Evolutionary conservation across 352 stramenopile species (phyloP), one percentile per base, ranked within the genome.

Genomic region (Pythium pectinolyticum): DNA sequence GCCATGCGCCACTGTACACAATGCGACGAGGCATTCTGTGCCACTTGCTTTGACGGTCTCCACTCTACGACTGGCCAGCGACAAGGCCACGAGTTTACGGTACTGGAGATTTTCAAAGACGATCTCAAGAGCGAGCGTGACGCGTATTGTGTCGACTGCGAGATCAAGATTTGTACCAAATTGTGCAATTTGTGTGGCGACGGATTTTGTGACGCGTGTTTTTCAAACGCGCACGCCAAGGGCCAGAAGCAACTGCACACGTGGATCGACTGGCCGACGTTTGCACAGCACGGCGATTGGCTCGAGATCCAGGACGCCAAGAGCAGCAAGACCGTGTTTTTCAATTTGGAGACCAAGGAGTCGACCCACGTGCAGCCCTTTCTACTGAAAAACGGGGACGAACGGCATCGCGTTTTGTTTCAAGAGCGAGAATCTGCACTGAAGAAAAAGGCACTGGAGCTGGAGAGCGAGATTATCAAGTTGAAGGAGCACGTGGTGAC

Each of bases 151-250:
- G 73, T 85, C 6, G 80, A 88, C 57, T 95, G 86, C 27, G 82
- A 89, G 25, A 57, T 90, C 3, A 72, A 66, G 15, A 39, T 52
- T 1, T 77, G 69, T 9, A 72, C 73, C 5, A 66, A 56, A 32
- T 61, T 93, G 3, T 95, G 86, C 52, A 95, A 92, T 53, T 56
- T 92, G 7, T 95, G 84, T 45, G 86, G 80, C 14, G 86, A 95
- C 37, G 83, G 80, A 0, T 95, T 89, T 30, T 93, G 84, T 51
- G 80, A 76, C 20, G 48, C 41, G 7, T 94, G 86, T 43, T 94
- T 89, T 52, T 46, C 41, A 0, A 56, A 56, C 1, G 67, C 63
- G 0, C 86, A 94, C 47, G 65, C 57, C 7, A 88, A 84, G 34
- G 86, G 84, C n/a, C 70, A 76, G 25, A 90, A 89, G 25, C 54